Evolutionary conservation across 495 filamentous ascomycete genomes (phyloP).

Genomic region (Xylaria telfairii): DNA sequence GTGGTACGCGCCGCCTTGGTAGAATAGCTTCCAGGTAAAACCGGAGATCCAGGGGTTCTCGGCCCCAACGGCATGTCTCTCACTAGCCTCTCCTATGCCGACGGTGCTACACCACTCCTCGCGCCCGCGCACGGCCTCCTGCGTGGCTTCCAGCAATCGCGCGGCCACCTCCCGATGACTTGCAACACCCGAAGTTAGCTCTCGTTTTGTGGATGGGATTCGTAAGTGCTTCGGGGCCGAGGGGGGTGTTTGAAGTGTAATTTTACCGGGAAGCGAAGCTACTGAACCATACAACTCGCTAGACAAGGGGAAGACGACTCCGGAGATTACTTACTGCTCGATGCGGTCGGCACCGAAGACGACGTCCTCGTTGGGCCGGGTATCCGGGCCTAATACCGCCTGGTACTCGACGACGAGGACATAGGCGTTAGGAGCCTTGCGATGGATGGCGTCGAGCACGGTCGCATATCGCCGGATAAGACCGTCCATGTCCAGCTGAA

Average conservation of each 20-base stretch:
- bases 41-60: conserved; percentile 47
- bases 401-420: conserved; percentile 54
- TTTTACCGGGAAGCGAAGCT: not conserved
- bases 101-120: conserved; percentile 44
- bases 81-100: conserved; percentile 34
- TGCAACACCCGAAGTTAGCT: conserved; percentile 3
- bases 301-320: not conserved
- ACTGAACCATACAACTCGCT: no score
- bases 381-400: conserved; percentile 46
- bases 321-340: conserved; percentile 26
- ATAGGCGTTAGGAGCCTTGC: conserved; percentile 41
- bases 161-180: conserved; percentile 38
- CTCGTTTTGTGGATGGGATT: not conserved
- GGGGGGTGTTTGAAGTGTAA: not conserved
- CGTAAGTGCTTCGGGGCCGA: not conserved
- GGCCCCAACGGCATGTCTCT: conserved; percentile 45
- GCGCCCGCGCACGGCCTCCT: conserved; percentile 36
- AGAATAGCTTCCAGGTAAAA: conserved; percentile 39
- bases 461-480: conserved; percentile 40
- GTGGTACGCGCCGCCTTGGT: conserved; percentile 39
- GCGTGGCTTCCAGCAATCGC: conserved; percentile 40
- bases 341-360: conserved; percentile 44
- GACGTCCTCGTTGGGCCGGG: conserved; percentile 41
- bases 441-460: conserved; percentile 48
- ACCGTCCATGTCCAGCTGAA: conserved; percentile 31